Evolutionary conservation across 2,329 filamentous ascomycete species (phyloP).

Genomic region (Curvularia lunata): DNA sequence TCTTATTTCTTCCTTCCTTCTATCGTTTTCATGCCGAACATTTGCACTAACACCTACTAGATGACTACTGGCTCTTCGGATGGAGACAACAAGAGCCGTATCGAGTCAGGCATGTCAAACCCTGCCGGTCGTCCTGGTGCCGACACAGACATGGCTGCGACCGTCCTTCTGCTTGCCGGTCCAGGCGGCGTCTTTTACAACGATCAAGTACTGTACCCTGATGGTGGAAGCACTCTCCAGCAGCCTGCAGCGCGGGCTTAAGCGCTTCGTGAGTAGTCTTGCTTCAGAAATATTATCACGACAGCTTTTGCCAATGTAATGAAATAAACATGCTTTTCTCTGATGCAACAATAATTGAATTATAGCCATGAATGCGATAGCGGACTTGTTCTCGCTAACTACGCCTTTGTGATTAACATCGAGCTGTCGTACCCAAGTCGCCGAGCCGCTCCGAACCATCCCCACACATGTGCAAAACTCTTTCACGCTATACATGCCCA

Average conservation of each 20-base stretch:
- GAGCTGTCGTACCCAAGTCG: background rate
- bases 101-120: slow-evolving; percentile 53
- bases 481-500: slow-evolving; percentile 6
- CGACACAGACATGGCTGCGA: slow-evolving; percentile 52
- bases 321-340: background rate
- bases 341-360: too few relatives aligned
- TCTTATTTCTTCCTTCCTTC: background rate
- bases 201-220: slow-evolving; percentile 60
- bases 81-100: slow-evolving; percentile 56
- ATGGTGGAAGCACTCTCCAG: slow-evolving; percentile 47
- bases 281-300: too few relatives aligned
- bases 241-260: slow-evolving; percentile 31
- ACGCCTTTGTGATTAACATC: background rate
- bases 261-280: slow-evolving; percentile 54
- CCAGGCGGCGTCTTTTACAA: slow-evolving; percentile 61
- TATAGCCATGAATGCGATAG: too few relatives aligned
- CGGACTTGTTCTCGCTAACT: too few relatives aligned
- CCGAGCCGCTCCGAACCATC: slow-evolving; percentile 13
- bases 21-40: background rate
- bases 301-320: background rate
- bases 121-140: slow-evolving; percentile 47
- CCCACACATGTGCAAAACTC: slow-evolving; percentile 14
- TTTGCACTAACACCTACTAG: slow-evolving; percentile 30
- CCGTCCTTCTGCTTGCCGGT: slow-evolving; percentile 58
- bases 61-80: slow-evolving; percentile 57